Base-by-base conservation (phyloP, 2,329 filamentous ascomycete species). In the Aureobasidium leucospermi region DNA sequence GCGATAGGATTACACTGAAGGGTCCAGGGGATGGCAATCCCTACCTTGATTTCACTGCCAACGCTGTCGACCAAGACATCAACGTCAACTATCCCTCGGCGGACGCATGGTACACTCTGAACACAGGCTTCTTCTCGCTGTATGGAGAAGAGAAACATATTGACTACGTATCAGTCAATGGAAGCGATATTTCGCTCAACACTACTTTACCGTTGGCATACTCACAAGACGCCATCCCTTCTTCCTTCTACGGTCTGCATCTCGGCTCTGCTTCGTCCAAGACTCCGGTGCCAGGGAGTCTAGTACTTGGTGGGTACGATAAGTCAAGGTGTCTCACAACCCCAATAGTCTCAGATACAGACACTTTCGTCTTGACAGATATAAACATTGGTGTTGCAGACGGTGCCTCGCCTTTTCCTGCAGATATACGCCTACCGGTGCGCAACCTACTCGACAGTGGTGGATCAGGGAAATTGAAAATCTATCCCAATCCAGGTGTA, bases 41-140 rank as follows among this genome's bases (percentile, higher is more conserved):
- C 4, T 57, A 47, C 13, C 53, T 57, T 7, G 53, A 57, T 13
- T 57, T 46, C 42, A 47, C 29, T n/a, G 42, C 42, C 41, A 57
- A 57, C 23, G 31, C 53, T 6, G 13, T 49, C 29, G 46, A 59
- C 38, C 28, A 42, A 28, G 15, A 34, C 15, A 23, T 43, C 34
- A 51, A 47, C 4, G 45, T 51, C 23, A 59, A 59, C n/a, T 59
- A 23, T 6, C 38, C 46, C 3, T 42, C 41, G 7, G 4, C n/a
- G n/a, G 15, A 3, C 13, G 15, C 19, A 34, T 43, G 32, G 38
- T 59, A 59, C 8, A 59, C 56, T 8, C 6, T 59, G 16, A 28
- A 51, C 13, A 28, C 46, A 13, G 56, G 56, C 5, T 59, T 49
- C 38, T 45, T 59, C 29, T 59, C 56, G 4, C n/a, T 59, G 11